These are phyloP conservation scores for Cinnamomum chago DNA, from an alignment of 164 flowering plant species.

Conservation along the genomic window DNA sequence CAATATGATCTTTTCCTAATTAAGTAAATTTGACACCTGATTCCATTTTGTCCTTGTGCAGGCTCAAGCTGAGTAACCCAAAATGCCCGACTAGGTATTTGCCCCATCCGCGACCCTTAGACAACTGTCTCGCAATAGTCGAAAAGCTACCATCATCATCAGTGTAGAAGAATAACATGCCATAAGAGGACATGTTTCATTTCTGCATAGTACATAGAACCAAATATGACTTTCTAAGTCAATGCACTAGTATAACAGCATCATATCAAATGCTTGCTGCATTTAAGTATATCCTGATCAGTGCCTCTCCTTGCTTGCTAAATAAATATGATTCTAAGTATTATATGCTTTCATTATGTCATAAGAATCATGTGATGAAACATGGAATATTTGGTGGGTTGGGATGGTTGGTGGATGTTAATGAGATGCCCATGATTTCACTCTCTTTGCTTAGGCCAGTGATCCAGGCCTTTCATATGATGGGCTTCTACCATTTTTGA, in stretches of 20 bases:
- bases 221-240: not conserved
- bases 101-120: conserved; percentile 71
- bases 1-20: no score
- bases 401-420: not conserved
- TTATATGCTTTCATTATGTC: no score
- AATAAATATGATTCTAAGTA: no score
- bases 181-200: not conserved
- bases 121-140: conserved; percentile 62
- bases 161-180: not conserved
- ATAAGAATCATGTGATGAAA: no score
- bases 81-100: conserved; percentile 37
- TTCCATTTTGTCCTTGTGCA: conserved; percentile 19
- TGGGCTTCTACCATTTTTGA: no score
- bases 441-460: no score
- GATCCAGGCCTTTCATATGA: no score
- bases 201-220: not conserved
- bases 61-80: conserved; percentile 59
- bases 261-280: no score
- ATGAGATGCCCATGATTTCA: not conserved
- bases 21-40: not conserved
- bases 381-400: not conserved
- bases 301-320: no score
- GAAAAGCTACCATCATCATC: conserved; percentile 15
- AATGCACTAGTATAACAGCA: not conserved
- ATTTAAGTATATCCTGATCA: no score